Base-by-base conservation (phyloP, 805 yeast genomes). In the Candida tammaniensis region DNA sequence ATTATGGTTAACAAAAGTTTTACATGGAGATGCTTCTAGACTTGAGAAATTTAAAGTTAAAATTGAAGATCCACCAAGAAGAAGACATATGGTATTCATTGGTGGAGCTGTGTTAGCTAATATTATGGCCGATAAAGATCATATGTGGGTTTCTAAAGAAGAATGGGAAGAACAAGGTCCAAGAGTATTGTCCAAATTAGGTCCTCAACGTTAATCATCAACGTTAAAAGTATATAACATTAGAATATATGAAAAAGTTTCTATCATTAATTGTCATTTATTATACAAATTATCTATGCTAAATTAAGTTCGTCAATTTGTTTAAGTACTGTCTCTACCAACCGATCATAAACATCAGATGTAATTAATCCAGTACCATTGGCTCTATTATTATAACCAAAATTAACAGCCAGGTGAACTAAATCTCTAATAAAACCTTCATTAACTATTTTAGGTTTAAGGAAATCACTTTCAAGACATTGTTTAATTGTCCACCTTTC, bases 101-200 rank as follows among this genome's bases (percentile, higher is more conserved):
- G 98, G 98, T 49, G 98, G 98, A 51, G 98, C 98, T 4, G 98
- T 93, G 14, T 73, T 93, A 56, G 98, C 98, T 21, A 87, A 85
- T 56, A 91, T 93, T 49, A 93, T 93, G 98, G 95, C 95, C 30
- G 96, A 89, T 59, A 93, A 91, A 61, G 97, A 89, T 47, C 97
- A 89, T 55, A 86, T 93, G 95, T 93, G 98, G 98, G 78, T 93
- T 48, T 72, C 86, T 35, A 89, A 85, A 58, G 87, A 84, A 57
- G 98, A 93, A 65, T 93, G 98, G 98, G 93, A 87, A 59, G 98
- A 93, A 68, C 87, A 84, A 54, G 98, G 98, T 20, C 77, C 95
- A 27, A 74, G 89, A 23, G 77, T 86, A 9, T 76, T 93, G 61
- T 72, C 70, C 43, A 93, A 93, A 64, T 78, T 93, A 51, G 98